These are phyloP conservation scores for Solanum medicagineum DNA, from an alignment of 257 asterid species.

Conservation along the genomic window DNA sequence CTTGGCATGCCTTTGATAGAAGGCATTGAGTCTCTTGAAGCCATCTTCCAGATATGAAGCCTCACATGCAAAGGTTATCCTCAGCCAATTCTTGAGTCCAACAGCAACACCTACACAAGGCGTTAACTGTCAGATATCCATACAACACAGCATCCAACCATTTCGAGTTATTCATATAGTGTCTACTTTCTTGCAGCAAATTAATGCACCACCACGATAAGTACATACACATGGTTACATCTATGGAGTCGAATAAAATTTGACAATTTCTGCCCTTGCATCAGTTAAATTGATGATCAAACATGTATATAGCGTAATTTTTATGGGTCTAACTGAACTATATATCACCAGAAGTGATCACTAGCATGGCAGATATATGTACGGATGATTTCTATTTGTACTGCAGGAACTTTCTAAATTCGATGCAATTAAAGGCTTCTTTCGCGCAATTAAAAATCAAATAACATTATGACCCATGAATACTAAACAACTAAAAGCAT, in stretches of 20 bases:
- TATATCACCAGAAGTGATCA: background rate
- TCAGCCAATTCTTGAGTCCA: slow-evolving; percentile 73
- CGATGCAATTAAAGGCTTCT: background rate
- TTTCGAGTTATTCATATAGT: background rate
- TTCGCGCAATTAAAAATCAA: background rate
- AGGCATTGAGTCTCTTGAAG: slow-evolving; percentile 45
- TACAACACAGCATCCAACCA: background rate
- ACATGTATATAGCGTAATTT: background rate
- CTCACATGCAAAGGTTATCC: slow-evolving; percentile 62
- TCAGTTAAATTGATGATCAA: background rate
- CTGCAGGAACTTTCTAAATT: background rate
- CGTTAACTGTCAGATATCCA: background rate
- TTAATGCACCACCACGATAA: background rate
- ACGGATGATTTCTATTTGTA: background rate
- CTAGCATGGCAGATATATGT: background rate
- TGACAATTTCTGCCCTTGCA: background rate
- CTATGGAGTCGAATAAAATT: background rate
- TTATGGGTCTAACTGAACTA: background rate
- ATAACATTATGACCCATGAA: background rate
- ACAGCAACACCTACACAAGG: slow-evolving; percentile 47
- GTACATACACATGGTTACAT: background rate
- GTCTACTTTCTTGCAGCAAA: background rate
- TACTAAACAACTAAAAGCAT: background rate
- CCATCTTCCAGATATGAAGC: slow-evolving; percentile 59
- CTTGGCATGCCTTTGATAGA: slow-evolving; percentile 50